A percentile compares a stretch with the other conserved stretches of the same genome.
Conservation (phyloP, 192 early-diverging fungal genomes). For the Coemansia sp. region DNA sequence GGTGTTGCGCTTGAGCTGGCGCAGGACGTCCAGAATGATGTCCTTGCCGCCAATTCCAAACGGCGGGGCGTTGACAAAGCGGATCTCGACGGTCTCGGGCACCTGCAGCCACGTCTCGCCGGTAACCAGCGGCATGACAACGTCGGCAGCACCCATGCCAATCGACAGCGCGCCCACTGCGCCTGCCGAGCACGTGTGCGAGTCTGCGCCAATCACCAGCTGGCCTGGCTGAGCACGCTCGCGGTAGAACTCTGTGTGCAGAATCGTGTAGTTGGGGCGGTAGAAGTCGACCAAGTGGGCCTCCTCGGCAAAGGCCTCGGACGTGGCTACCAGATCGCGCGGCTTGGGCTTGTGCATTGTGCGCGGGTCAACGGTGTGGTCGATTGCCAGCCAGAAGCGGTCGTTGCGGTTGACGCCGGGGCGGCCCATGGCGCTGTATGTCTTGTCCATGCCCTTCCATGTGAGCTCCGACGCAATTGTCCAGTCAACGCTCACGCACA, state of each 20-base stretch:
- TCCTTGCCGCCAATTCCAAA: conserved; percentile 84
- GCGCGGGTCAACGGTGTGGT: conserved; percentile 75
- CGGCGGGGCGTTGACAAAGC: conserved; percentile 66
- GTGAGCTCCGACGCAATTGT: conserved; percentile 77
- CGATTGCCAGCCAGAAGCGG: conserved; percentile 78
- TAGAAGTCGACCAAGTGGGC: conserved; percentile 70
- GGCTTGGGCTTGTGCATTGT: conserved; percentile 72
- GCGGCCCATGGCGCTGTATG: conserved; percentile 72
- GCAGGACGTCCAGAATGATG: conserved; percentile 74
- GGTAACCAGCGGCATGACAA: conserved; percentile 78
- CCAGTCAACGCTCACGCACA: conserved; percentile 80
- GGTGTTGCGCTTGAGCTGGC: conserved; percentile 80
- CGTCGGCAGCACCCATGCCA: conserved; percentile 78
- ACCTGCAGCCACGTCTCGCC: conserved; percentile 83
- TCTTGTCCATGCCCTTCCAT: conserved; percentile 88
- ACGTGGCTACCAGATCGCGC: conserved; percentile 62
- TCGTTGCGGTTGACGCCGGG: conserved; percentile 74
- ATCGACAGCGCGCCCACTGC: conserved; percentile 76
- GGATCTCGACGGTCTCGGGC: conserved; percentile 76
- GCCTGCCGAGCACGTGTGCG: conserved; percentile 78
- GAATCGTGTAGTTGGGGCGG: conserved; percentile 74
- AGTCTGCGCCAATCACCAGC: conserved; percentile 78
- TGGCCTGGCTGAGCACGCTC: conserved; percentile 78
- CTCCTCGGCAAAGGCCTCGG: conserved; percentile 68
- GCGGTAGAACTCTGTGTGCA: conserved; percentile 83